Evolutionary conservation across 2,329 filamentous ascomycete genomes (phyloP).

Genomic region (Fusarium domesticum): DNA sequence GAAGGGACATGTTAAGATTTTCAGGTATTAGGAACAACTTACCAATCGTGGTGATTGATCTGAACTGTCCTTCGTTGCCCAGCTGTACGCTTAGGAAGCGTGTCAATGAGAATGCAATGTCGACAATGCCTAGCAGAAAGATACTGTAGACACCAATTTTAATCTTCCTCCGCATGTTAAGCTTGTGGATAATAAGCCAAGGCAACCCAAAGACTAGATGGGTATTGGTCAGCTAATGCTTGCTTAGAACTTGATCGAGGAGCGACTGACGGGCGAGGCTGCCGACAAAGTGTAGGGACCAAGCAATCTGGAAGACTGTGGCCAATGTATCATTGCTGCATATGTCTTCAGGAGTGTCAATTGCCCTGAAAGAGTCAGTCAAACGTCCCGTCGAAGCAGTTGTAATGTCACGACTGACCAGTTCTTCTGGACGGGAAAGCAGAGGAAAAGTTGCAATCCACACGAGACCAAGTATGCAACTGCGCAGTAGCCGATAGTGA

Average conservation of each 20-base stretch:
- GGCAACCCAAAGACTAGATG: constrained; percentile 9
- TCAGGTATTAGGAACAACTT: no score
- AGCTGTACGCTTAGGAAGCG: constrained; percentile 18
- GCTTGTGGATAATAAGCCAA: constrained; percentile 11
- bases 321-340: background rate
- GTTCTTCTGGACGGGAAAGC: constrained; percentile 13
- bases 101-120: constrained; percentile 20
- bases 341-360: background rate
- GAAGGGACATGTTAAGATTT: background rate
- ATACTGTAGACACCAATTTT: constrained; percentile 16
- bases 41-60: constrained; percentile 19
- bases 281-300: constrained; percentile 12
- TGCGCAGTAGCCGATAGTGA: constrained; percentile 1
- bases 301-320: constrained; percentile 13
- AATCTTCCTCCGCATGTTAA: constrained; percentile 12
- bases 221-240: background rate
- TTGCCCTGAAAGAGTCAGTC: background rate
- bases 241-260: background rate
- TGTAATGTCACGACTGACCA: constrained; percentile 8
- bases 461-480: constrained; percentile 6
- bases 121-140: constrained; percentile 19
- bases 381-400: background rate
- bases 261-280: constrained; percentile 8
- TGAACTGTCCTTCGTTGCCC: constrained; percentile 1
- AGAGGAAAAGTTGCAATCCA: constrained; percentile 12